A percentile compares a stretch with the other conserved stretches of the same genome.
Evolutionary conservation across 441 rosid genomes (phyloP).

Genomic region (Euphorbia celastroides): DNA sequence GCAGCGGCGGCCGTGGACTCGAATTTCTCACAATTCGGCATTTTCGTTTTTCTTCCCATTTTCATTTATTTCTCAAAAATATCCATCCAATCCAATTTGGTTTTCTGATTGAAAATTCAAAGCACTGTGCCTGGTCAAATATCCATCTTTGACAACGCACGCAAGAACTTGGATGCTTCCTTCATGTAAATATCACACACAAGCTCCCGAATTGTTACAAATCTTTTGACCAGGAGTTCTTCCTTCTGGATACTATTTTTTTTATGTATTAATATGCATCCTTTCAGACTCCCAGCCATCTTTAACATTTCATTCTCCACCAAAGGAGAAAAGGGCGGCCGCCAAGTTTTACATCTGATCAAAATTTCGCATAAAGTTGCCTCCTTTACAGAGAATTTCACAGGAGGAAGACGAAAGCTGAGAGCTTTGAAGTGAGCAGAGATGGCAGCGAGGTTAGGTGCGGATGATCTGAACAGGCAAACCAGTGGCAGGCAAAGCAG

Average conservation of each 20-base stretch:
- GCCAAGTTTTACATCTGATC: neutral
- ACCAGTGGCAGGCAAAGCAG: neutral
- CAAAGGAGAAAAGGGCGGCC: neutral
- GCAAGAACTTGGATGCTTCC: too few species aligned
- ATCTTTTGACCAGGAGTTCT: neutral
- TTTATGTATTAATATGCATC: neutral
- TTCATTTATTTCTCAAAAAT: too few species aligned
- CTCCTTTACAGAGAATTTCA: neutral
- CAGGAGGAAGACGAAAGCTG: neutral
- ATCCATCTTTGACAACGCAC: too few species aligned
- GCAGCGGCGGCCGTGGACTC: too few species aligned
- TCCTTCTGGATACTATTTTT: neutral
- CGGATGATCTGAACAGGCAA: conserved; percentile 2
- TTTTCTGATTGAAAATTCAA: too few species aligned
- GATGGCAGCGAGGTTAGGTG: conserved; percentile 7
- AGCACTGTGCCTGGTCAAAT: too few species aligned
- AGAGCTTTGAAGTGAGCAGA: neutral
- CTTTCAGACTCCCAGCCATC: neutral
- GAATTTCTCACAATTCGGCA: too few species aligned
- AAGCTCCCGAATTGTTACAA: too few species aligned
- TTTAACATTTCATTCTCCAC: neutral
- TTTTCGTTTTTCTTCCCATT: too few species aligned
- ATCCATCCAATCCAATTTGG: too few species aligned
- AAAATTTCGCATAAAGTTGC: neutral
- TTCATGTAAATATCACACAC: too few species aligned